Base-by-base conservation (phyloP, 2,329 filamentous ascomycete species). In the Fusarium algeriense region DNA sequence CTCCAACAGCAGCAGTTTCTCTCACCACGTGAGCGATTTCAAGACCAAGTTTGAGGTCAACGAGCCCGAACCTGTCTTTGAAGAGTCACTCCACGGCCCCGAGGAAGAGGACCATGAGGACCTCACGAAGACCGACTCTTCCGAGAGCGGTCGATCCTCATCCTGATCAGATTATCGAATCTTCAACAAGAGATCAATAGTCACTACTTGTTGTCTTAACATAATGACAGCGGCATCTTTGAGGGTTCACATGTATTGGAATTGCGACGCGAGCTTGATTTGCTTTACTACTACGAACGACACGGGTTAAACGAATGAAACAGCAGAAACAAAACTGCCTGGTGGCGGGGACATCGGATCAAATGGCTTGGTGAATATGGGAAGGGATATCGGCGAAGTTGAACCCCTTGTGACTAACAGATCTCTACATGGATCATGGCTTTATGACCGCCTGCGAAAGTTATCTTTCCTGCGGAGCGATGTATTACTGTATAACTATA, bases 11-110 rank as follows among this genome's bases (percentile, higher is more conserved):
- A 95, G 91, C 84, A 90, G 88, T 77, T 88, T 92, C 76, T 90
- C 89, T 60, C 88, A 90, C 78, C 86, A 90, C 76, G 85, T 93
- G 75, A 87, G 89, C 67, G 90, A 95, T 80, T 93, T 97, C 85
- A 97, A 96, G 88, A 97, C 95, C 83, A 99, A 99, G 85, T 98
- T 98, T 80, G 96, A 99, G 83, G 86, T 93, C 75, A 88, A 94
- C 80, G 96, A 98, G 76, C 87, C 89, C 20, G 95, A 98, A 78
- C 95, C 94, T 43, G 93, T 97, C 78, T 97, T 97, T 75, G 94
- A 98, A 81, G 95, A 98, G 83, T 88, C 89, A 59, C 70, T 96
- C 64, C 93, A 97, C 78, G 94, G 93, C 34, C 87, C 91, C 55
- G 83, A 84, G 32, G 88, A 89, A 55, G 83, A 84, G 43, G 88